Evolutionary conservation across 257 asterid genomes (phyloP), one percentile per base, ranked within the genome.

Genomic region (Scutellaria minor): DNA sequence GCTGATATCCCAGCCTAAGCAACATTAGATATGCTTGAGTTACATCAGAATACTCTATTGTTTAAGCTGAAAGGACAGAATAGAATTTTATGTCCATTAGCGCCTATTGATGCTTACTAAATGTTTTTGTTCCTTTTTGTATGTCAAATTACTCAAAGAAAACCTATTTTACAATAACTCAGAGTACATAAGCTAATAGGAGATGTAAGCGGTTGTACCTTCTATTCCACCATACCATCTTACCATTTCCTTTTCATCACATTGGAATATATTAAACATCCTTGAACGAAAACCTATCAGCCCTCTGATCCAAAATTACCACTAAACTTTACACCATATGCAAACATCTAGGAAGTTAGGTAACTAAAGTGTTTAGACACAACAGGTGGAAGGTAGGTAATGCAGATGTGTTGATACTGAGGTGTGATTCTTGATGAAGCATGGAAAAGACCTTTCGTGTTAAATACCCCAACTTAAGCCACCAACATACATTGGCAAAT

Each of bases 1-100:
- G 40, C 35, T 40, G 50, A 75, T 22, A 67, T 50, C 62, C 69
- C 18, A 57, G 64, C 15, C 78, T 54, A 74, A 41, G 60, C 0
- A 9, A 35, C 73, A 65, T 13, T 54, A 63, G 14, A 54, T 53
- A 65, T 64, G 12, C 52, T 67, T 44, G 10, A 51, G 37, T 72
- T 20, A 9, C 66, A 59, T 31, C 60, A 55, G 68, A 40, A 48
- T 24, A 64, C 52, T 54, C 62, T n/a, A 39, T 62, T 7, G 48
- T 48, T 12, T 50, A 72, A n/a, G 13, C 58, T 24, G 24, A 11
- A 7, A 12, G 39, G 40, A 48, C 14, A 57, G n/a, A 44, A 59
- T 40, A 64, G 22, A 59, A 14, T 27, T 58, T 53, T 71, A 62
- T 5, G 18, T 15, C 53, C 41, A 15, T n/a, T 9, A 48, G 40